Evolutionary conservation across 345 rosid species (phyloP).

Genomic region (Syzygium oleosum): DNA sequence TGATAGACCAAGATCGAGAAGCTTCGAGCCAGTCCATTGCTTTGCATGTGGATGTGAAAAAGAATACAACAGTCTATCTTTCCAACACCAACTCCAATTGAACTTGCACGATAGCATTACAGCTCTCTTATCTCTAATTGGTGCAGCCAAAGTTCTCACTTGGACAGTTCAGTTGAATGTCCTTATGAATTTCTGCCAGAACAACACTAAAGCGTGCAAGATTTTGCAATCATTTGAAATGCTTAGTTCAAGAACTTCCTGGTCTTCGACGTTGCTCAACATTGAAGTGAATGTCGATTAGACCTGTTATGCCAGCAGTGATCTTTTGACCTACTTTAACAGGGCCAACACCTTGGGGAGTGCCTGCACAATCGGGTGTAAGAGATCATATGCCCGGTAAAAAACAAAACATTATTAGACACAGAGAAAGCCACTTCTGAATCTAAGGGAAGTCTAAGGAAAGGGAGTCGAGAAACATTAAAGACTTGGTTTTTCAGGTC

Average conservation of each 20-base stretch:
- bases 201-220: background rate
- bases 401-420: background rate
- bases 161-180: background rate
- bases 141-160: background rate
- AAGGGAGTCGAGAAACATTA: background rate
- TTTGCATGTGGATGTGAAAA: background rate
- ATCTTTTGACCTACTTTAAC: slow-evolving; percentile 77
- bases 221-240: background rate
- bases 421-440: background rate
- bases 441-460: background rate
- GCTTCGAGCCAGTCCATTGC: background rate
- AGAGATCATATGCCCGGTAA: background rate
- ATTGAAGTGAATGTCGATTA: slow-evolving; percentile 48
- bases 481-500: background rate
- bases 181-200: background rate
- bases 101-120: background rate
- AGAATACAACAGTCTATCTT: background rate
- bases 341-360: slow-evolving; percentile 91
- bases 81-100: background rate
- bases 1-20: background rate
- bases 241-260: slow-evolving; percentile 10
- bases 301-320: slow-evolving; percentile 80
- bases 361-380: slow-evolving; percentile 40
- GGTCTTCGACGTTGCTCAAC: slow-evolving; percentile 46
- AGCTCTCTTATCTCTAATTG: background rate